These are phyloP conservation scores for Lecanosticta acicola DNA, from an alignment of 2,329 filamentous ascomycete species.

Conservation along the genomic window DNA sequence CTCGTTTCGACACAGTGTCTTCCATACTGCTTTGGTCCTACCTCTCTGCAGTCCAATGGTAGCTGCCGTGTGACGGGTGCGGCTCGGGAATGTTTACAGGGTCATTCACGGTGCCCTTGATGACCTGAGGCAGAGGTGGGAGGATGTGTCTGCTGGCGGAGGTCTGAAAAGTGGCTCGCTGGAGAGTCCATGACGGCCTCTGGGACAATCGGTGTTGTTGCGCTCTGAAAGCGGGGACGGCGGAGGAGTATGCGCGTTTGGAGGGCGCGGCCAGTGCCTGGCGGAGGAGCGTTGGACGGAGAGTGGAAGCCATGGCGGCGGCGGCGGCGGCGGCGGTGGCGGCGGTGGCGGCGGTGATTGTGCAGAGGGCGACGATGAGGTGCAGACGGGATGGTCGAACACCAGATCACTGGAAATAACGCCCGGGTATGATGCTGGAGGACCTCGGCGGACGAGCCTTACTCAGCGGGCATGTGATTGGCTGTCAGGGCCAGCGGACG, in stretches of 20 bases:
- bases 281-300: conserved; percentile 47
- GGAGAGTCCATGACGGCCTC: conserved; percentile 38
- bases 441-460: conserved; percentile 2
- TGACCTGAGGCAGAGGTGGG: conserved; percentile 65
- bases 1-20: background rate
- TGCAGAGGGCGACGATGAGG: conserved; percentile 3
- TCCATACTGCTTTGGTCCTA: conserved; percentile 27
- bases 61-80: conserved; percentile 79
- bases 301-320: conserved; percentile 48
- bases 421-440: background rate
- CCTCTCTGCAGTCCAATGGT: conserved; percentile 97
- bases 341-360: conserved; percentile 7
- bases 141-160: conserved; percentile 70
- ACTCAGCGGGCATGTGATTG: background rate
- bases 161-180: conserved; percentile 77
- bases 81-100: conserved; percentile 67
- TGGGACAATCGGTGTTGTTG: conserved; percentile 28
- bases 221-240: conserved; percentile 32
- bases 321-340: conserved; percentile 17
- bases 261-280: conserved; percentile 39
- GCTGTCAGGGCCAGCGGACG: background rate
- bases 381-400: too few species aligned
- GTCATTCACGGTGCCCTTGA: conserved; percentile 67
- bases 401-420: conserved; percentile 7
- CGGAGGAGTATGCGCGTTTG: conserved; percentile 36